Evolutionary conservation across 257 asterid species (phyloP), one percentile per base, ranked within the genome.

Genomic region (Solanum ossicruentum): DNA sequence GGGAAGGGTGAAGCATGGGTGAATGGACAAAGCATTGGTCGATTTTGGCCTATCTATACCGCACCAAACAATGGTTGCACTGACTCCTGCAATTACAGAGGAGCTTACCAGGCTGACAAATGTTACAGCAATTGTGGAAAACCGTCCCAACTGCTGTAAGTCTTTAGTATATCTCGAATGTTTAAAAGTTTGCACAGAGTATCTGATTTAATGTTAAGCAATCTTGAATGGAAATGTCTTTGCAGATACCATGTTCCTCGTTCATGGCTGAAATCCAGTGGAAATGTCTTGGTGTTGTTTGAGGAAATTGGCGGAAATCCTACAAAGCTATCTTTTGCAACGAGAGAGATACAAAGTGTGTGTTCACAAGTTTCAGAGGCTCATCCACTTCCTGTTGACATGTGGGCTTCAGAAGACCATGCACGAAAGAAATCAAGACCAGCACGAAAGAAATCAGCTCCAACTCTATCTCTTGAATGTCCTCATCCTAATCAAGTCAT

Each of bases 1-100:
- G 99, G 98, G 26, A 95, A 95, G 87, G 99, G 99, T 1, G 92
- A 92, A 77, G 99, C 99, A 67, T 95, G 99, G 99, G 93, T 95
- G 80, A 95, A 95, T 16, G 98, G 99, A 47, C 92, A 94, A 85
- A 89, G 99, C 94, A 92, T 95, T 8, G 99, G 99, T 41, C 99
- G 98, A 28, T 95, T 92, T 77, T 95, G 99, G 99, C 98, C 97
- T 8, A 71, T 93, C 52, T 79, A 89, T 60, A 81, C 23, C 8
- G 96, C 98, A 20, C 45, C 93, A 15, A 83, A 80, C 20, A 86
- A 52, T 47, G 96, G 96, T 65, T 95, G 98, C 88, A 73, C 91
- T 3, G 83, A 65, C 78, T 73, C 94, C 36, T 95, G 99, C 91
- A 86, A 92, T 84, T 95, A 94, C 85, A 90, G 88, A 91, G 98